These are phyloP conservation scores for Kodamaea derodonti DNA, from an alignment of 1,139 yeast species.

Conservation along the genomic window DNA sequence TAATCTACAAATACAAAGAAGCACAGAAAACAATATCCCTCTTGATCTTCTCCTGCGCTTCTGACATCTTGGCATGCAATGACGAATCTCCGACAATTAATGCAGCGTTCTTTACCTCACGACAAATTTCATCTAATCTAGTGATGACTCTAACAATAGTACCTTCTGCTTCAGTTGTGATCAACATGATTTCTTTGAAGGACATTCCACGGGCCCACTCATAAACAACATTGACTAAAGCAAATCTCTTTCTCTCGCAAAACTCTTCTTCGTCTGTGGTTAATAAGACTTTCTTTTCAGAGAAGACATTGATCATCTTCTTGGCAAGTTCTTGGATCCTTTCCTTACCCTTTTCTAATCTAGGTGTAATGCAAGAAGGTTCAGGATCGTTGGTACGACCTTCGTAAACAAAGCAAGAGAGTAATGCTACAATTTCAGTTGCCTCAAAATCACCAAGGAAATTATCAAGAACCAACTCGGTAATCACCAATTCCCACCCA, in stretches of 20 bases:
- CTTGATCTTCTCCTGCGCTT: slow-evolving; percentile 91
- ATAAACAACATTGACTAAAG: slow-evolving; percentile 87
- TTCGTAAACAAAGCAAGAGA: slow-evolving; percentile 90
- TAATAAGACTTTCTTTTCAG: slow-evolving; percentile 64
- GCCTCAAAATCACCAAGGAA: slow-evolving; percentile 92
- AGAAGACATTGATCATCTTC: slow-evolving; percentile 58
- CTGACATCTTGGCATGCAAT: slow-evolving; percentile 81
- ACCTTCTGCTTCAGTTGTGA: slow-evolving; percentile 91
- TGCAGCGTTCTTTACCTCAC: slow-evolving; percentile 93
- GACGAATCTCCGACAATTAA: slow-evolving; percentile 90
- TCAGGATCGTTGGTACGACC: slow-evolving; percentile 68
- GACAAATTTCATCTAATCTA: slow-evolving; percentile 88
- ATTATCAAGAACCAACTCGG: slow-evolving; percentile 87
- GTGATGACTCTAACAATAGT: slow-evolving; percentile 97
- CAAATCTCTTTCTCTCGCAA: slow-evolving; percentile 79
- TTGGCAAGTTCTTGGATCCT: slow-evolving; percentile 70
- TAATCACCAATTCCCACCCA: slow-evolving; percentile 85
- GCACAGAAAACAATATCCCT: slow-evolving; percentile 98
- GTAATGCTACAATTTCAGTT: slow-evolving; percentile 89
- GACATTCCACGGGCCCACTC: slow-evolving; percentile 98
- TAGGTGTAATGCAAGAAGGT: slow-evolving; percentile 67
- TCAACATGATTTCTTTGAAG: slow-evolving; percentile 84
- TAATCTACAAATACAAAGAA: slow-evolving; percentile 68
- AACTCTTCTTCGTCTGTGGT: slow-evolving; percentile 87
- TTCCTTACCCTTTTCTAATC: slow-evolving; percentile 73